Evolutionary conservation across 371 early-diverging fungal species (phyloP).

Genomic region (Mortierella sp.): DNA sequence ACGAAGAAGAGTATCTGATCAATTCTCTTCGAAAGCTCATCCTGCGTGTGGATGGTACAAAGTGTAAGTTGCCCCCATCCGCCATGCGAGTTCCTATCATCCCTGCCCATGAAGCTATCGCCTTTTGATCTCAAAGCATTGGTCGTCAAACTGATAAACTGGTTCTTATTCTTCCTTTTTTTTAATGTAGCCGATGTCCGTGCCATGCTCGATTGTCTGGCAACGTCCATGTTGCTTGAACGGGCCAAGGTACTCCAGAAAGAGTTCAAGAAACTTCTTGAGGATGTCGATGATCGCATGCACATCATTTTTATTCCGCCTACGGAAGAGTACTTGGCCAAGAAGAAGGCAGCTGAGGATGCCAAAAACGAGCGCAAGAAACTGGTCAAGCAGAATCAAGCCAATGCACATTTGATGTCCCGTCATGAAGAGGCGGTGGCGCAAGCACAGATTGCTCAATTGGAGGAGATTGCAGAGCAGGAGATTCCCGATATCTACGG

Average conservation of each 20-base stretch:
- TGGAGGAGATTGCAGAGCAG: constrained; percentile 51
- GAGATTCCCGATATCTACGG: constrained; percentile 53
- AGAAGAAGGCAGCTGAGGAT: constrained; percentile 53
- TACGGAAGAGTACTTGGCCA: constrained; percentile 38
- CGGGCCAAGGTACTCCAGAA: constrained; percentile 40
- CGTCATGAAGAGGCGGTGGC: constrained; percentile 49
- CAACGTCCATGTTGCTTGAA: constrained; percentile 45
- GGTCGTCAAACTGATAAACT: neutral
- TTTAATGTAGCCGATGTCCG: constrained; percentile 31
- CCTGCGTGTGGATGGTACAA: constrained; percentile 48
- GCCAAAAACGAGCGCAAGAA: constrained; percentile 52
- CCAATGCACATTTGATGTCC: constrained; percentile 42
- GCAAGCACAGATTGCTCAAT: constrained; percentile 48
- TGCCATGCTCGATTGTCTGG: constrained; percentile 32
- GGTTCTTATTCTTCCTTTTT: neutral
- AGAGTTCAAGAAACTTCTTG: constrained; percentile 33
- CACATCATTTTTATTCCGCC: constrained; percentile 38
- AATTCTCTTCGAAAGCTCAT: constrained; percentile 69
- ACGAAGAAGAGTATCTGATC: constrained; percentile 91
- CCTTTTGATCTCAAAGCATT: too few relatives aligned
- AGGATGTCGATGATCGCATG: constrained; percentile 28
- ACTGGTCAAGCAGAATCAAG: constrained; percentile 39
- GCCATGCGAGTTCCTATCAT: neutral
- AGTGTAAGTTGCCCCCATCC: constrained; percentile 46
- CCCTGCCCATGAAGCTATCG: too few relatives aligned